Conservation (phyloP, 176 grass and related monocot species). For the Luzula sylvatica region DNA sequence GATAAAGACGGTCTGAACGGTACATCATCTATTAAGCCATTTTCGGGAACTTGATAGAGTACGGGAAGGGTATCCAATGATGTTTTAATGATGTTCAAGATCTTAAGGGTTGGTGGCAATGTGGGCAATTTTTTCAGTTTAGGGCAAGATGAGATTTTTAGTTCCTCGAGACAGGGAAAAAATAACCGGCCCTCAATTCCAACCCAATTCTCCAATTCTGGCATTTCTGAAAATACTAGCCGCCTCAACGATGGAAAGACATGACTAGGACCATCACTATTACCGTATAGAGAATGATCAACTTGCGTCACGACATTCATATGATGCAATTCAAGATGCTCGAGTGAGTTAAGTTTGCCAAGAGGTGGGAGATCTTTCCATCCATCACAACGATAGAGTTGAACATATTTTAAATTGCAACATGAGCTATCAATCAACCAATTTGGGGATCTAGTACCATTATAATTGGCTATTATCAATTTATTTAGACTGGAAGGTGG, state of each 20-base stretch:
- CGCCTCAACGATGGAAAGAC: constrained; percentile 17
- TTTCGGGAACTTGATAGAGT: background rate
- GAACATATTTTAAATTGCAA: constrained; percentile 11
- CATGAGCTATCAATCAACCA: constrained; percentile 24
- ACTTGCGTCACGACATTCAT: constrained; percentile 19
- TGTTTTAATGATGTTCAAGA: background rate
- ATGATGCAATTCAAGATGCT: constrained; percentile 16
- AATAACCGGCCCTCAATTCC: background rate
- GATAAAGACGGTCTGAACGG: background rate
- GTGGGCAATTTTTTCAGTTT: constrained; percentile 11
- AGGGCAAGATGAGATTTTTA: background rate
- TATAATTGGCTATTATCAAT: constrained; percentile 16
- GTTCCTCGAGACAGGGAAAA: constrained; percentile 22
- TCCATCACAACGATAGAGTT: constrained; percentile 23
- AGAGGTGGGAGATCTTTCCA: constrained; percentile 31
- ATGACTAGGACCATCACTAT: background rate
- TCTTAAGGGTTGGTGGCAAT: constrained; percentile 9
- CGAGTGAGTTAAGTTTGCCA: constrained; percentile 24
- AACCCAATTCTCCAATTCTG: constrained; percentile 16
- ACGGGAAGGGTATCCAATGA: constrained; percentile 17
- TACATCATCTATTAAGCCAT: background rate
- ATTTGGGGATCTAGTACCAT: constrained; percentile 11
- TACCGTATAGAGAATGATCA: constrained; percentile 1
- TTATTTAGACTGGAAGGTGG: constrained; percentile 17
- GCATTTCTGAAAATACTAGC: constrained; percentile 5